These are phyloP conservation scores for Penicillium arizonense DNA, from an alignment of 495 filamentous ascomycete species.

Conservation along the genomic window DNA sequence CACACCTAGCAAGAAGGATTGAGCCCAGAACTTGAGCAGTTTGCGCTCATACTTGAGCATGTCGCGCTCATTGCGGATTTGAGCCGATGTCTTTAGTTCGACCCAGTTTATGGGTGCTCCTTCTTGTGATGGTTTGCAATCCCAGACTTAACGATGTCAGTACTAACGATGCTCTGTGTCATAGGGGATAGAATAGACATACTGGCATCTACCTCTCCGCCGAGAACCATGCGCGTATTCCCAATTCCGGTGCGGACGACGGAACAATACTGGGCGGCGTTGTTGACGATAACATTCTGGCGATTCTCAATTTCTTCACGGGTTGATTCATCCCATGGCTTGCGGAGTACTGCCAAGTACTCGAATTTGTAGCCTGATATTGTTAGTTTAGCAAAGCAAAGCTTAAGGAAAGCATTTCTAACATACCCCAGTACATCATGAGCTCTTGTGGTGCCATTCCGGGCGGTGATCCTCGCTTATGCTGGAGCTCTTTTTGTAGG, in stretches of 20 bases:
- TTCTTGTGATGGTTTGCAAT: conserved; percentile 64
- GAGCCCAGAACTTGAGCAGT: conserved; percentile 91
- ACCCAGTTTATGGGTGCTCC: conserved; percentile 81
- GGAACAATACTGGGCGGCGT: conserved; percentile 91
- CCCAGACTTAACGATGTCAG: conserved; percentile 62
- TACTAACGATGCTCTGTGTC: background rate
- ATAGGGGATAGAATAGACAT: conserved; percentile 25
- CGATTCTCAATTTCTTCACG: conserved; percentile 77
- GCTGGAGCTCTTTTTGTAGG: conserved; percentile 50
- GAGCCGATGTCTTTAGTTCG: conserved; percentile 87
- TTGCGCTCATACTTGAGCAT: conserved; percentile 80
- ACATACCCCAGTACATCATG: conserved; percentile 63
- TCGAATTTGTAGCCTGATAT: conserved; percentile 92
- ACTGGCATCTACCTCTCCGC: conserved; percentile 95
- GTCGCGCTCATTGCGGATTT: conserved; percentile 62
- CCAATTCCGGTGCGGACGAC: conserved; percentile 86
- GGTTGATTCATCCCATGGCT: conserved; percentile 66
- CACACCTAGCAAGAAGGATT: conserved; percentile 91
- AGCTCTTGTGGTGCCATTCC: conserved; percentile 61
- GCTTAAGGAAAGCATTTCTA: background rate
- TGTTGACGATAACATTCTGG: conserved; percentile 69
- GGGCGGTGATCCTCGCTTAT: conserved; percentile 47
- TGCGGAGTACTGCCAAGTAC: conserved; percentile 70
- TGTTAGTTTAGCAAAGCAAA: conserved; percentile 8
- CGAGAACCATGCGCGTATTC: conserved; percentile 66